Base-by-base conservation (phyloP, 305 asterid genomes). In the Striga hermonthica region DNA sequence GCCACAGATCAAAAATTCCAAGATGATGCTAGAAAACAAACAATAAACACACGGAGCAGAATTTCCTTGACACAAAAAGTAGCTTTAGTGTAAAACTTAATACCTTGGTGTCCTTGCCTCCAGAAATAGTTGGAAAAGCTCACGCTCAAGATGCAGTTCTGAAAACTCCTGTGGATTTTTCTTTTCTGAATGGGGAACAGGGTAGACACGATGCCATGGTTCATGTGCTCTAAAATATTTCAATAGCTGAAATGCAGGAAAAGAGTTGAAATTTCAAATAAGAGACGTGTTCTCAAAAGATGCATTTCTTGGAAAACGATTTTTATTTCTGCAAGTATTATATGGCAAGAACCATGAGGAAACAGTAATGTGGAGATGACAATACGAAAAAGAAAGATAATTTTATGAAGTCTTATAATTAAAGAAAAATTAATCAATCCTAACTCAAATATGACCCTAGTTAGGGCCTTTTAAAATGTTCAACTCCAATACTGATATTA, bases 71-170 rank as follows among this genome's bases (percentile, higher is more conserved):
- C 1, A 0, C 1, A 0, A 39, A 39, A 62, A 28, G 50, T 62
- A 68, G 36, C 65, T 34, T 9, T 28, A 14, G 7, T 35, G 37
- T 38, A 47, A 6, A 65, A 57, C 38, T 62, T 64, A 69, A 49
- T 84, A 86, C 97, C 83, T 85, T 35, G 83, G 89, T 31, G 4
- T 72, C 71, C 78, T 78, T 14, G 88, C 50, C 56, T 73, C 75
- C 1, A 76, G 67, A 68, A 72, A 80, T 28, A 76, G 77, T 59
- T 66, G 75, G 60, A 78, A 74, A 72, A 85, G 85, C 64, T 79
- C 72, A 31, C 6, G 70, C 48, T 90, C 95, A 60, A 82, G 70
- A 73, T 87, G 85, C 73, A 78, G 53, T 10, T 67, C 48, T 55
- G 89, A 79, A 66, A 73, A 75, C 9, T 78, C 82, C 36, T 5